Evolutionary conservation across 202 grass and related monocot species (phyloP), one percentile per base, ranked within the genome.

Genomic region (Eragrostis tef): DNA sequence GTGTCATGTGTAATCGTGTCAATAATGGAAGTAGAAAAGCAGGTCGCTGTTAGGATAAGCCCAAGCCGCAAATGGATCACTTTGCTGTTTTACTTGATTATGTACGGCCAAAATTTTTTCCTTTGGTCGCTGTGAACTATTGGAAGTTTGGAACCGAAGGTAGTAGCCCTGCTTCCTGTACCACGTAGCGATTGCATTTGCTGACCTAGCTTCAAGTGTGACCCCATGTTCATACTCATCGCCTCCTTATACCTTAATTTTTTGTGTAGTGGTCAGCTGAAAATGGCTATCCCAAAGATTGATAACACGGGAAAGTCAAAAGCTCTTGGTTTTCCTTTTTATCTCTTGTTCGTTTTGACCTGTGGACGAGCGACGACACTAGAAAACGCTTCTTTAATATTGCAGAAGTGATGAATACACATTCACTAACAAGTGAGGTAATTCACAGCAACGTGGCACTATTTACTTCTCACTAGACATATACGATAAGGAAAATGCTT

Each of bases 11-110:
- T 69, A 78, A 80, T 34, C 41, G n/a, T 80, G 79, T 80, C 71
- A 70, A 75, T 62, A 76, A 70, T 79, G 51, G 84, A 27, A 75
- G 83, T 53, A 49, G 10, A 86, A 53, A 80, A 75, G 66, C 26
- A 62, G 16, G 54, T 41, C 20, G 12, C 15, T 15, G 53, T 81
- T 61, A 81, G 78, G 71, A 77, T 70, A 81, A 62, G 63, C 43
- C 75, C 43, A 60, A 26, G n/a, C 22, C 6, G 15, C 13, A 5
- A 75, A 45, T 26, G 1, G 41, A 62, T 29, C 42, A 61, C 20
- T 45, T 36, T 45, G 34, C 39, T 42, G 19, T 21, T 56, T 19
- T 39, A 7, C 1, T 25, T 44, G 54, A 5, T 3, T 26, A 5
- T 11, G 8, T 5, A 12, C 0, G 36, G 14, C 6, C 7, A 61